Evolutionary conservation across 805 yeast genomes (phyloP).

Genomic region (Candida andamanensis): DNA sequence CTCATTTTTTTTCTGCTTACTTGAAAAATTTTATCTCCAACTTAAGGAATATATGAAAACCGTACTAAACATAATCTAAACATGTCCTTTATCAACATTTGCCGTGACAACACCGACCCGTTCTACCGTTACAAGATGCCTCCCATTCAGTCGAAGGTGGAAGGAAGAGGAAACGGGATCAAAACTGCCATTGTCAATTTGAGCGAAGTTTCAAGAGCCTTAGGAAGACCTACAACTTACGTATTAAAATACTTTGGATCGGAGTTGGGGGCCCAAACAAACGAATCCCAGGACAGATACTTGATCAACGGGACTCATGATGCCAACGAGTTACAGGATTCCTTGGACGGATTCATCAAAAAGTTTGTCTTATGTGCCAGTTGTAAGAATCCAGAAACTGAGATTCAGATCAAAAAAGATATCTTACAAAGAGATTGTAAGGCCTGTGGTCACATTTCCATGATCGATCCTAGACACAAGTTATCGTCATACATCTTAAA

Average conservation of each 20-base stretch:
- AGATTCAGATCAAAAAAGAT: constrained; percentile 71
- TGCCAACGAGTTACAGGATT: constrained; percentile 83
- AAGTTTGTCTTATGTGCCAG: constrained; percentile 90
- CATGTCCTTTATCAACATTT: constrained; percentile 87
- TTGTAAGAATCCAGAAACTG: constrained; percentile 98
- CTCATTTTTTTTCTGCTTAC: no score
- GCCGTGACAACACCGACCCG: constrained; percentile 96
- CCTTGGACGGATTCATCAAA: constrained; percentile 87
- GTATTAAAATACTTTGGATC: constrained; percentile 92
- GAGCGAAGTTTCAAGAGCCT: constrained; percentile 88
- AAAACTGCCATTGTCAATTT: constrained; percentile 90
- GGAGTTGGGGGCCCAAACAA: constrained; percentile 96
- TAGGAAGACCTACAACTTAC: constrained; percentile 89
- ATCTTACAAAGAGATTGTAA: constrained; percentile 87
- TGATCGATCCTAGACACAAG: constrained; percentile 80
- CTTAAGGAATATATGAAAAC: no score
- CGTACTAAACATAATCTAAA: no score
- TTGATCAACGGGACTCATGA: constrained; percentile 95
- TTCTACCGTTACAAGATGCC: constrained; percentile 99
- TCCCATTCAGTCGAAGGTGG: constrained; percentile 91
- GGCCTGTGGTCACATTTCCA: constrained; percentile 92
- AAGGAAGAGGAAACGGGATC: constrained; percentile 99
- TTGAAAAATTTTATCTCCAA: no score
- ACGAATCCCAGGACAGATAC: constrained; percentile 74
- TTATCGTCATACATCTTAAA: constrained; percentile 81